A percentile compares a stretch with the other conserved stretches of the same genome.
Evolutionary conservation across 768 basidiomycete genomes (phyloP).

Genomic region (Lentinula sp.): DNA sequence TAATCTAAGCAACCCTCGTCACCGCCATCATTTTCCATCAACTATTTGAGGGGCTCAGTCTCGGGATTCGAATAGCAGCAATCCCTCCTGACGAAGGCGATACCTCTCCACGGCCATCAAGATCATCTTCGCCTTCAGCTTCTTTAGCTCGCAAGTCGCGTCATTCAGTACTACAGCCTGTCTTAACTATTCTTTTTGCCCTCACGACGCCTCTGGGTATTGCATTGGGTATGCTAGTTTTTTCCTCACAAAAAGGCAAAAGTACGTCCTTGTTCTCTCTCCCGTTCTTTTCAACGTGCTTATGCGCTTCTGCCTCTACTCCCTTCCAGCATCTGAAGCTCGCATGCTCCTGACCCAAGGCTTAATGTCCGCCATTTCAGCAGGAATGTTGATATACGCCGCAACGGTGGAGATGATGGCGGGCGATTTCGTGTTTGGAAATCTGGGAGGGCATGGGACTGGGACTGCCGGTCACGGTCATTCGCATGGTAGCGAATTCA

Average conservation of each 20-base stretch:
- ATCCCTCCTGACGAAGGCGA: constrained; percentile 37
- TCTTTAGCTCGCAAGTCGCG: not conserved
- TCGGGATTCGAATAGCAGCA: constrained; percentile 74
- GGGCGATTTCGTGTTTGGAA: constrained; percentile 78
- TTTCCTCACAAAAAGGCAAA: constrained; percentile 26
- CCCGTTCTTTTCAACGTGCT: not conserved
- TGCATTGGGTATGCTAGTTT: constrained; percentile 46
- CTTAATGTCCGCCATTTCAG: constrained; percentile 74
- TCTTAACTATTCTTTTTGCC: constrained; percentile 59
- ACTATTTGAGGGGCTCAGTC: constrained; percentile 77
- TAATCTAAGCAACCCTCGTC: constrained; percentile 73
- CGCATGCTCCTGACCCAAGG: constrained; percentile 59
- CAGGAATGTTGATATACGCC: constrained; percentile 81
- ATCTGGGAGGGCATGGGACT: constrained; percentile 38
- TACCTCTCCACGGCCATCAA: not conserved
- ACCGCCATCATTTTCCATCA: constrained; percentile 80
- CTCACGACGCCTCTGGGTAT: constrained; percentile 73
- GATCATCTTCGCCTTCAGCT: constrained; percentile 1
- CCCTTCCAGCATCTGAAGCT: constrained; percentile 19
- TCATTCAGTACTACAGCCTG: constrained; percentile 38
- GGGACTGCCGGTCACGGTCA: constrained; percentile 18
- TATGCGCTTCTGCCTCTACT: not conserved
- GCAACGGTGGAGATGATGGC: constrained; percentile 85
- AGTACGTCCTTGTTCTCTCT: constrained; percentile 11
- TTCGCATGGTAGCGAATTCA: constrained; percentile 9